Evolutionary conservation across 148 eudicot genomes (phyloP).

Genomic region (Vaccinium vitisidaea): DNA sequence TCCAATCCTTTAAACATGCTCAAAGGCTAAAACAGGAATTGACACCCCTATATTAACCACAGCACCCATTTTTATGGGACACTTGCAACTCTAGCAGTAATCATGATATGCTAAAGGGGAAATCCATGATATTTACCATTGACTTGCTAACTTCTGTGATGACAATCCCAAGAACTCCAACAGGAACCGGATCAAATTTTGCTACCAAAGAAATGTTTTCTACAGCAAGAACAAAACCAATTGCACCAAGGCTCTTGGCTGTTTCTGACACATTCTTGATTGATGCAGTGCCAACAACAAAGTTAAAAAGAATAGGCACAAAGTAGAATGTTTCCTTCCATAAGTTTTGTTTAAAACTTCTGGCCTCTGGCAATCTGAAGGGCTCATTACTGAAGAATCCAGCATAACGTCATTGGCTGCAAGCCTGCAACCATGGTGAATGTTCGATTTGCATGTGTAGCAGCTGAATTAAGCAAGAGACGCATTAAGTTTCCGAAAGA

Average conservation of each 20-base stretch:
- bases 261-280: slow-evolving; percentile 85
- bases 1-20: neutral
- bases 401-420: slow-evolving; percentile 88
- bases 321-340: slow-evolving; percentile 85
- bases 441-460: slow-evolving; percentile 62
- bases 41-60: neutral
- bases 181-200: slow-evolving; percentile 93
- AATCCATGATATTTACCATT: slow-evolving; percentile 43
- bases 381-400: slow-evolving; percentile 61
- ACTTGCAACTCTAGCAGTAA: neutral
- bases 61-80: neutral
- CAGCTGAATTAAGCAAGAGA: slow-evolving; percentile 56
- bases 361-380: slow-evolving; percentile 93
- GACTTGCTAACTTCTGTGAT: slow-evolving; percentile 76
- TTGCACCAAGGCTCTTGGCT: slow-evolving; percentile 84
- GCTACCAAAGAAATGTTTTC: slow-evolving; percentile 89
- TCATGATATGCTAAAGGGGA: too few species aligned
- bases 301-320: slow-evolving; percentile 95
- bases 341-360: slow-evolving; percentile 79
- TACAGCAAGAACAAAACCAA: slow-evolving; percentile 94
- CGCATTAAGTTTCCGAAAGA: slow-evolving; percentile 18
- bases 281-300: slow-evolving; percentile 82
- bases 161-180: slow-evolving; percentile 80
- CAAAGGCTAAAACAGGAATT: slow-evolving; percentile 37
- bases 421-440: slow-evolving; percentile 84